Evolutionary conservation across 352 stramenopile genomes (phyloP).

Genomic region (Blastocystis sp.): DNA sequence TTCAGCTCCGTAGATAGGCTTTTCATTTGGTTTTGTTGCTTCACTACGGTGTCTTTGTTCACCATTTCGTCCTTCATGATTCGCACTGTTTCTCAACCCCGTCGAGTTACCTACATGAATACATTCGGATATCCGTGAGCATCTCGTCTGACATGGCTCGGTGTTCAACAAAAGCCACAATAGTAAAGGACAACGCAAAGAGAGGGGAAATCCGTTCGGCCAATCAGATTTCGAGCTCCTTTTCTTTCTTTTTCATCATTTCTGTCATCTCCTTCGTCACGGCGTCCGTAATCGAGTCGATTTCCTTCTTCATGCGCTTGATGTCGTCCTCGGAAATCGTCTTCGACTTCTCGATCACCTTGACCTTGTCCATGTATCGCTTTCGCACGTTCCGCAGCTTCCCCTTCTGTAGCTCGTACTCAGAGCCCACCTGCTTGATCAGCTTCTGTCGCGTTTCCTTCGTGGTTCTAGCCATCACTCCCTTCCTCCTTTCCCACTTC

Average conservation of each 20-base stretch:
- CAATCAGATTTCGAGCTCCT: slow-evolving; percentile 69
- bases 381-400: slow-evolving; percentile 56
- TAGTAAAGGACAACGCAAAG: slow-evolving; percentile 14
- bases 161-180: slow-evolving; percentile 25
- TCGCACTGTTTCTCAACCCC: slow-evolving; percentile 8
- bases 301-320: slow-evolving; percentile 58
- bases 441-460: slow-evolving; percentile 72
- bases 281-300: slow-evolving; percentile 38
- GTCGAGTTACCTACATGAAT: slow-evolving; percentile 12
- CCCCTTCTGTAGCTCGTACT: slow-evolving; percentile 62
- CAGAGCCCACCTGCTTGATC: slow-evolving; percentile 49
- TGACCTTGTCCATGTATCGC: slow-evolving; percentile 59
- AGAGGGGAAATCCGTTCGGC: slow-evolving; percentile 23
- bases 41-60: slow-evolving; percentile 61
- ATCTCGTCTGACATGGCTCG: slow-evolving; percentile 37
- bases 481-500: slow-evolving; percentile 2
- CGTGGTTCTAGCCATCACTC: slow-evolving; percentile 38
- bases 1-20: slow-evolving; percentile 11
- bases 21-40: slow-evolving; percentile 56
- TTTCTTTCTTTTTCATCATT: slow-evolving; percentile 72
- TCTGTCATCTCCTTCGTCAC: slow-evolving; percentile 64
- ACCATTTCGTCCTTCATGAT: slow-evolving; percentile 64
- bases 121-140: slow-evolving; percentile 62
- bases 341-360: slow-evolving; percentile 62
- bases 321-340: slow-evolving; percentile 53